Evolutionary conservation across 1,284 basidiomycete genomes (phyloP).

Genomic region (Ustilago nuda): DNA sequence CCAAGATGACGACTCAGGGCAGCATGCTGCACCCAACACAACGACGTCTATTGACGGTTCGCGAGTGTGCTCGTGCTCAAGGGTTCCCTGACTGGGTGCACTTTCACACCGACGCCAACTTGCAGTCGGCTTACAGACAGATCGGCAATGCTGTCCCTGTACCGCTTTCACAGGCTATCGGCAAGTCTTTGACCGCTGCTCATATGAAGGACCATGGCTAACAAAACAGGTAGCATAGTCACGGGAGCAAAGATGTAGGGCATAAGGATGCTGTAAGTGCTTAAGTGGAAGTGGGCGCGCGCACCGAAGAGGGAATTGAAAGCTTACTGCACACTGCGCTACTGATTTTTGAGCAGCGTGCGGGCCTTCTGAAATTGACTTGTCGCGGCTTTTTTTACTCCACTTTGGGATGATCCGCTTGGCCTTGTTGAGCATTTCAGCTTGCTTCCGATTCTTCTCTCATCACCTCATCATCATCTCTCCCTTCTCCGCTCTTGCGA

Average conservation of each 20-base stretch:
- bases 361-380: not conserved
- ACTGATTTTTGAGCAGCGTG: slow-evolving; percentile 5
- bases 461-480: not conserved
- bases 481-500: not conserved
- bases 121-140: slow-evolving; percentile 34
- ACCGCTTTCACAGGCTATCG: slow-evolving; percentile 25
- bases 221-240: not conserved
- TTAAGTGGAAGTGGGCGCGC: no score
- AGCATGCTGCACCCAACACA: slow-evolving; percentile 41
- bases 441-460: slow-evolving; percentile 29
- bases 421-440: slow-evolving; percentile 14
- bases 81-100: slow-evolving; percentile 44
- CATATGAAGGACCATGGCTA: slow-evolving; percentile 7
- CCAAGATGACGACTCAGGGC: slow-evolving; percentile 1
- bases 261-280: not conserved
- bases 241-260: not conserved
- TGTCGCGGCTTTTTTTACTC: slow-evolving; percentile 16
- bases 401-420: slow-evolving; percentile 33
- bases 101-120: slow-evolving; percentile 20
- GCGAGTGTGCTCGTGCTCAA: slow-evolving; percentile 45
- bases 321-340: not conserved
- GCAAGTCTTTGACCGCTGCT: slow-evolving; percentile 19
- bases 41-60: slow-evolving; percentile 36
- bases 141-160: slow-evolving; percentile 48
- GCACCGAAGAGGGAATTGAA: not conserved